These are phyloP conservation scores for Phytophthora lateralis DNA, from an alignment of 352 stramenopile genomes.

Conservation along the genomic window DNA sequence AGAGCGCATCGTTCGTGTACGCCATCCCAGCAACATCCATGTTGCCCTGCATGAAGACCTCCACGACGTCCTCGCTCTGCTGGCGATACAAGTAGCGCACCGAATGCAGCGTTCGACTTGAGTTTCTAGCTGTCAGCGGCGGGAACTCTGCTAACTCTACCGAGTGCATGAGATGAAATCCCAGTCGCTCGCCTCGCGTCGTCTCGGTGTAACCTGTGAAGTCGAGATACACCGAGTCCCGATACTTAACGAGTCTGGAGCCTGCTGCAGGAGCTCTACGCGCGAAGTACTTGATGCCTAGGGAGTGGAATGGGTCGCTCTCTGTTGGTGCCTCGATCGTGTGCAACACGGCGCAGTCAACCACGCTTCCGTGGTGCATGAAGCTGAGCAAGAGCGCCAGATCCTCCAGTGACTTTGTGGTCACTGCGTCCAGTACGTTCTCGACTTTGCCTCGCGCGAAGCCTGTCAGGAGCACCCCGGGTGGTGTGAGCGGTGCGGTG, in stretches of 20 bases:
- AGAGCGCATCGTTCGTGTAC: slow-evolving; percentile 37
- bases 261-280: slow-evolving; percentile 6
- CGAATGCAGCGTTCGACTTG: slow-evolving; percentile 23
- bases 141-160: slow-evolving; percentile 38
- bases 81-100: slow-evolving; percentile 53
- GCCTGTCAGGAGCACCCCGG: slow-evolving; percentile 40
- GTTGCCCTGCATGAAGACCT: slow-evolving; percentile 57
- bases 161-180: slow-evolving; percentile 53
- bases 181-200: slow-evolving; percentile 35
- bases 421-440: slow-evolving; percentile 44
- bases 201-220: slow-evolving; percentile 34
- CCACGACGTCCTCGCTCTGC: slow-evolving; percentile 46
- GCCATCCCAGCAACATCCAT: slow-evolving; percentile 30
- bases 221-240: slow-evolving; percentile 38
- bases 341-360: slow-evolving; percentile 31
- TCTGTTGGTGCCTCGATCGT: slow-evolving; percentile 26
- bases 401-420: slow-evolving; percentile 43
- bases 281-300: slow-evolving; percentile 35
- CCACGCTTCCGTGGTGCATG: slow-evolving; percentile 29
- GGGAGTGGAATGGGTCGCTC: slow-evolving; percentile 43
- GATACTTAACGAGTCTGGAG: slow-evolving; percentile 21
- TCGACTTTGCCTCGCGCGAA: slow-evolving; percentile 44
- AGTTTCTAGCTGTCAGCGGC: slow-evolving; percentile 15
- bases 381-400: slow-evolving; percentile 35
- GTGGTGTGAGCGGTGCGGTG: slow-evolving; percentile 7